Base-by-base conservation (phyloP, 495 filamentous ascomycete species). In the Mycothermus thermophilus region DNA sequence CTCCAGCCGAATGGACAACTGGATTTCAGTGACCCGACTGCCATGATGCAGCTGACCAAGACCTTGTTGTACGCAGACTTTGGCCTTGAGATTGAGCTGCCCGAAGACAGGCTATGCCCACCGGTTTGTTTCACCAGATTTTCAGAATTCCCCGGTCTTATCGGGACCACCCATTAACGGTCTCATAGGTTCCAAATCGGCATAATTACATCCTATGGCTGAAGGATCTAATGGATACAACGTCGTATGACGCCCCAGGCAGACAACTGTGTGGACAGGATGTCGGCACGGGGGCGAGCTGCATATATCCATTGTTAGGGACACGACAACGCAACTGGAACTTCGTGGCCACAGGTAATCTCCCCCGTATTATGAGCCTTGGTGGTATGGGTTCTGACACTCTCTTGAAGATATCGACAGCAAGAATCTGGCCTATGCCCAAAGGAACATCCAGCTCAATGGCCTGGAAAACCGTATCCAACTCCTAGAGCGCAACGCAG, bases 161-260 rank as follows among this genome's bases (percentile, higher is more conserved):
- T 12, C 10, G 1, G 19, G 34, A 12, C 9, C 33, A 24, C n/a
- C 21, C 14, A 17, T 9, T 21, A 13, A 31, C 25, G 34, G 28
- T 24, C 4, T 25, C 27, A 6, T 33, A 80, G 77, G 67, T 87
- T 3, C 78, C 80, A 5, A 87, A 84, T 36, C 67, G 81, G 46
- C 71, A 88, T 38, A 92, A 92, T 46, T 97, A 97, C 50, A 75
- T 96, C 33, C 60, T 85, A 4, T 96, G 86, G 86, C 62, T 96
- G 3, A 82, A 94, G 51, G 74, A 74, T 15, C 66, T 97, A 0
- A 59, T 97, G 20, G 86, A 94, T 43, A 79, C 77, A 0, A 83
- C 80, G 0, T 55, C 52, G 7, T 77, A 79, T 38, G 71, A 81
- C 37, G 43, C 38, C 14, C 46, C 50, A 2, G 45, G 47, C 1